phyloP scores from a whole-genome alignment of 1,139 yeast genomes.

The Starmera stellimalicola region DNA sequence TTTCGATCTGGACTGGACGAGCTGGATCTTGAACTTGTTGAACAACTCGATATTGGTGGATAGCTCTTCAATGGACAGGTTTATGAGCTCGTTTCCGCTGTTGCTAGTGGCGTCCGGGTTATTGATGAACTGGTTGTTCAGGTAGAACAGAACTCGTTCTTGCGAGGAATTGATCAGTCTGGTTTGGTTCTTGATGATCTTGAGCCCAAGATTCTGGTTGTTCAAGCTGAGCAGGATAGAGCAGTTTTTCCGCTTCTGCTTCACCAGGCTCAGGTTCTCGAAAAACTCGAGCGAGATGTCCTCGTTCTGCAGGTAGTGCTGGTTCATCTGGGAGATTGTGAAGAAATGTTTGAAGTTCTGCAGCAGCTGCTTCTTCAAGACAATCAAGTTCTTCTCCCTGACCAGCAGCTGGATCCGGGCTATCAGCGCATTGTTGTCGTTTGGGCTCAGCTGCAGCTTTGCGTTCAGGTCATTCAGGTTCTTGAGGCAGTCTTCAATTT shows the following conservation, averaged over 20 bases:
- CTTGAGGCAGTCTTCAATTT: constrained; percentile 22
- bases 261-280: constrained; percentile 47
- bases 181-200: constrained; percentile 55
- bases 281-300: constrained; percentile 53
- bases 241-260: constrained; percentile 56
- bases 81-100: no score
- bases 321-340: constrained; percentile 66
- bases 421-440: constrained; percentile 22
- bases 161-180: constrained; percentile 25
- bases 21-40: constrained; percentile 42
- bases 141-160: constrained; percentile 24
- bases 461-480: constrained; percentile 24
- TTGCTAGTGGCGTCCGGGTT: no score
- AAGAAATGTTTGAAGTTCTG: constrained; percentile 54
- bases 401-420: constrained; percentile 32
- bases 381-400: constrained; percentile 31
- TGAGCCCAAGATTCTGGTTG: constrained; percentile 61
- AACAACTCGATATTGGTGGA: constrained; percentile 31
- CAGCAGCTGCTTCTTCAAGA: constrained; percentile 46
- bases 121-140: constrained; percentile 22
- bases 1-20: constrained; percentile 52
- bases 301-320: constrained; percentile 39
- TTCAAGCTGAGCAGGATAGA: constrained; percentile 59
- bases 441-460: constrained; percentile 9
- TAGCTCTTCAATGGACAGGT: constrained; percentile 25